A percentile compares a stretch with the other conserved stretches of the same genome.
phyloP scores from a whole-genome alignment of 345 rosid genomes.

The Rhizophora apiculata region DNA sequence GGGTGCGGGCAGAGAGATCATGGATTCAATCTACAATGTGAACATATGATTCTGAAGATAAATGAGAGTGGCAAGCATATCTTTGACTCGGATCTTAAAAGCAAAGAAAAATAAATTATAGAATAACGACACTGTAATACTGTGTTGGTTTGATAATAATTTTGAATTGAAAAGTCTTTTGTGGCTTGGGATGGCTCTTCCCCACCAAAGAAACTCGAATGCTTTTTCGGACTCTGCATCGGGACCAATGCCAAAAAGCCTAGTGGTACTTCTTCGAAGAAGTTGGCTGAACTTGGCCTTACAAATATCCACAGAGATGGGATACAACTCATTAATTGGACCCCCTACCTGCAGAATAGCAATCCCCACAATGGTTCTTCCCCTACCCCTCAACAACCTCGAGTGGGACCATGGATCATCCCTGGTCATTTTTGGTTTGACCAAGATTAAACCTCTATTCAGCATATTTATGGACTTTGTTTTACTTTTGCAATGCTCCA shows the following conservation, averaged over 20 bases:
- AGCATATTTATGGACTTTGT: no score
- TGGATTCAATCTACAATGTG: no score
- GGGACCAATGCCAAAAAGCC: background rate
- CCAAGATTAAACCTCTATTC: no score
- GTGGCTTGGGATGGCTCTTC: background rate
- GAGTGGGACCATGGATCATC: no score
- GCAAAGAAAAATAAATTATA: background rate
- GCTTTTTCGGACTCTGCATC: background rate
- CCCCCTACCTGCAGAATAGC: no score
- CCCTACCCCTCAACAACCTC: no score
- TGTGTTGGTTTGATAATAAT: background rate
- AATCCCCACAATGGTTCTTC: no score
- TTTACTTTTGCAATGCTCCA: no score
- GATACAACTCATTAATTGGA: background rate
- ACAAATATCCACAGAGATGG: background rate
- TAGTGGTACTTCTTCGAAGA: background rate
- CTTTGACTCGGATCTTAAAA: background rate
- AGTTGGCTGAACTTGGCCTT: background rate
- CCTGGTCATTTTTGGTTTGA: no score
- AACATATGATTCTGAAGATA: no score
- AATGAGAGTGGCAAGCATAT: background rate
- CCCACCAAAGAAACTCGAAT: background rate
- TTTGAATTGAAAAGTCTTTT: background rate
- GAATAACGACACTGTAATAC: background rate
- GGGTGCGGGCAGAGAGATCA: no score